Conservation (phyloP, 176 grass and related monocot species). For the Bonia amplexicaulis region DNA sequence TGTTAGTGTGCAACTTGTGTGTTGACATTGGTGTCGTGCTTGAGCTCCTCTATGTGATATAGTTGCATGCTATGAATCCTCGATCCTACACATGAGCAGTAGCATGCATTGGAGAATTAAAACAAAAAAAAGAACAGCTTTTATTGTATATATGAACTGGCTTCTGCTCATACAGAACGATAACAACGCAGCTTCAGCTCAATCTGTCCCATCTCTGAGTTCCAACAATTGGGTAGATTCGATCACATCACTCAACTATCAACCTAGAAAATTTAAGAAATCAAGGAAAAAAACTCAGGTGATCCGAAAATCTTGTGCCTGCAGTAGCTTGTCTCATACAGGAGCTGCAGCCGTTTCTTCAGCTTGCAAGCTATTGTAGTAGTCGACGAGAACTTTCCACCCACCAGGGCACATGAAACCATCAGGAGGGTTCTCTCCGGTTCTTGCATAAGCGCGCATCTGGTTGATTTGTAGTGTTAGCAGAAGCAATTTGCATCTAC, state of each 20-base stretch:
- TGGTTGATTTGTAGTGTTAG: slow-evolving; percentile 26
- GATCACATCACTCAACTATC: neutral
- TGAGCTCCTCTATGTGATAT: no score
- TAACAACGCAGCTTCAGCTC: neutral
- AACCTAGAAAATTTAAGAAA: neutral
- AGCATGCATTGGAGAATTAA: no score
- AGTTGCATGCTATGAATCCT: no score
- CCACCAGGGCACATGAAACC: slow-evolving; percentile 95
- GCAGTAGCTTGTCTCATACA: slow-evolving; percentile 29
- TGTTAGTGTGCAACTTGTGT: no score
- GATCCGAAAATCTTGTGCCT: neutral
- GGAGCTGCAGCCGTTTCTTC: slow-evolving; percentile 46
- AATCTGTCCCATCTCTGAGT: neutral
- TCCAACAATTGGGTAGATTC: neutral
- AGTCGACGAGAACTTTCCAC: slow-evolving; percentile 90
- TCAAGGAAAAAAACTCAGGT: neutral
- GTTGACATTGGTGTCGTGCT: no score
- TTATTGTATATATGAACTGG: neutral
- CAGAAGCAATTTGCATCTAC: neutral
- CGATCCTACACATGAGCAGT: no score
- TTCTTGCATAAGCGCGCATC: slow-evolving; percentile 91
- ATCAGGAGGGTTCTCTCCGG: slow-evolving; percentile 80
- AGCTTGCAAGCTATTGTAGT: slow-evolving; percentile 76
- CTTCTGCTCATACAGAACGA: neutral
- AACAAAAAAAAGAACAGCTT: no score